Conservation (phyloP, 768 basidiomycete genomes). For the Suillus sp. region DNA sequence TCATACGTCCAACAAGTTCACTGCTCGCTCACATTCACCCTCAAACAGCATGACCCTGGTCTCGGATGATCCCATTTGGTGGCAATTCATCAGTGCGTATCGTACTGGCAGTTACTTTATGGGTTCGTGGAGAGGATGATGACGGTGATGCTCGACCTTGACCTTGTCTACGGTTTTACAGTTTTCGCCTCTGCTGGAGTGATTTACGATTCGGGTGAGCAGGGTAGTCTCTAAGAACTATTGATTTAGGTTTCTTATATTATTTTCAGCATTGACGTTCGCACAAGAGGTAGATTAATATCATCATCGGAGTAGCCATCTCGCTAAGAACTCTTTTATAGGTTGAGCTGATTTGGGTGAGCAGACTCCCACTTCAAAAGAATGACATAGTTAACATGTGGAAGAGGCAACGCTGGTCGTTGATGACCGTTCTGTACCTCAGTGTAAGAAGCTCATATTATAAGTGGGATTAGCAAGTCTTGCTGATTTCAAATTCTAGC, state of each 20-base stretch:
- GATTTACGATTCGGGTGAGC: not conserved
- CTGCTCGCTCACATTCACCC: not conserved
- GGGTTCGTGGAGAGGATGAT: not conserved
- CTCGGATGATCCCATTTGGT: not conserved
- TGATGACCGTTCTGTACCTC: slow-evolving; percentile 1
- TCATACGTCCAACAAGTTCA: not conserved
- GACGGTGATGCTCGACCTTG: not conserved
- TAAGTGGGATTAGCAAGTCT: not conserved
- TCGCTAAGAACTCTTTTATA: not conserved
- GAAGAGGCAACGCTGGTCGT: not conserved
- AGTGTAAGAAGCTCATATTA: not conserved
- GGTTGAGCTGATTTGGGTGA: not conserved
- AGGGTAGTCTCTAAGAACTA: not conserved
- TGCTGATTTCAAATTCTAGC: not conserved
- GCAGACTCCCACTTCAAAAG: not conserved
- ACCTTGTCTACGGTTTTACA: not conserved
- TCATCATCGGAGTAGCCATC: not conserved
- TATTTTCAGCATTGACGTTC: not conserved
- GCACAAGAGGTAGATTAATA: not conserved
- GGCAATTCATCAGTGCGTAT: not conserved
- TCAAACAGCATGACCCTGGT: not conserved
- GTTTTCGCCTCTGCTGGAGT: not conserved
- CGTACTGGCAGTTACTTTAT: not conserved
- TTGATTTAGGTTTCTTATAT: not conserved
- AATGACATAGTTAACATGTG: not conserved